These are phyloP conservation scores for Saitozyma podzolica DNA, from an alignment of 768 basidiomycete species.

Conservation along the genomic window DNA sequence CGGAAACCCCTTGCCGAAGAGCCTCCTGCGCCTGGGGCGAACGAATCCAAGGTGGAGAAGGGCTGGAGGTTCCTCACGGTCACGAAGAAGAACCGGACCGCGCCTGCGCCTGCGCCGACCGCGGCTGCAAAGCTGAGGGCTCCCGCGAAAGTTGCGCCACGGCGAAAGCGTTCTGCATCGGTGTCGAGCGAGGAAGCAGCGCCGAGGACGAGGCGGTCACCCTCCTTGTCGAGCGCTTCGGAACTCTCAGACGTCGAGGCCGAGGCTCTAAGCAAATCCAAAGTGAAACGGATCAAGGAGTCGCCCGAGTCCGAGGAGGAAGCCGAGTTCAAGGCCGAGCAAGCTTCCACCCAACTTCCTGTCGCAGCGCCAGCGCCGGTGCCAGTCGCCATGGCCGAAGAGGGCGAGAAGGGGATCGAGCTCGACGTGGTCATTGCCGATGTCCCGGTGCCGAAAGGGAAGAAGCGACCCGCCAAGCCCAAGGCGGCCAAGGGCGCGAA, in stretches of 20 bases:
- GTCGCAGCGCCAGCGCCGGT: slow-evolving; percentile 6
- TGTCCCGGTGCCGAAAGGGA: background rate
- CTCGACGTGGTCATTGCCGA: background rate
- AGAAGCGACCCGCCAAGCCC: slow-evolving; percentile 30
- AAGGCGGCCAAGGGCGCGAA: slow-evolving; percentile 30
- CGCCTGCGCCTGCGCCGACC: slow-evolving; percentile 1
- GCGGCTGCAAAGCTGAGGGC: background rate
- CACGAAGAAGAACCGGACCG: slow-evolving; percentile 37
- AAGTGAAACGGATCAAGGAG: background rate
- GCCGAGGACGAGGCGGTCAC: background rate
- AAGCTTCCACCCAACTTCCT: background rate
- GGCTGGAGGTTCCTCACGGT: slow-evolving; percentile 39
- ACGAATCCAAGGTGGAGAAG: slow-evolving; percentile 1
- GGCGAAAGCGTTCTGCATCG: too few species aligned
- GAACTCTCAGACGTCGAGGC: slow-evolving; percentile 24
- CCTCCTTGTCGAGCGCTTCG: slow-evolving; percentile 13
- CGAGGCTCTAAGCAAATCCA: background rate
- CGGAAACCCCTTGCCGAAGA: slow-evolving; percentile 13
- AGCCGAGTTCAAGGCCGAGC: background rate
- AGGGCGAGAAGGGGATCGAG: slow-evolving; percentile 5
- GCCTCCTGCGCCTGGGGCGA: background rate
- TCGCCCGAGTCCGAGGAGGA: background rate
- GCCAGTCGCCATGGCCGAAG: background rate
- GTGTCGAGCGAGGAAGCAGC: background rate
- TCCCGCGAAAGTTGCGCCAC: background rate